phyloP scores from a whole-genome alignment of 1,139 yeast species.

The Meyerozyma sp. region DNA sequence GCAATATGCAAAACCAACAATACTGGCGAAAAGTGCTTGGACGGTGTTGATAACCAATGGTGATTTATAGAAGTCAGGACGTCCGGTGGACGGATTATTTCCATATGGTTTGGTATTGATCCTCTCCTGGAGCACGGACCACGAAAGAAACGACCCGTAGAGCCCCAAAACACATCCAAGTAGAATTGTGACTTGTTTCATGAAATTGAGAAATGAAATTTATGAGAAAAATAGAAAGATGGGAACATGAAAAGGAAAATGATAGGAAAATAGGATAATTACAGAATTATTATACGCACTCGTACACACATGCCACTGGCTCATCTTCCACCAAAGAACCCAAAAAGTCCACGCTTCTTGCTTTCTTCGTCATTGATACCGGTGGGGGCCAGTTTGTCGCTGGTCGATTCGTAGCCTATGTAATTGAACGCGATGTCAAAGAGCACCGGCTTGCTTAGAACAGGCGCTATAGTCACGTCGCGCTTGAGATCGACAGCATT shows the following conservation, averaged over 20 bases:
- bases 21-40: conserved; percentile 69
- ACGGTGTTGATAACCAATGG: conserved; percentile 70
- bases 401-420: conserved; percentile 41
- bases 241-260: too few relatives aligned
- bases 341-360: conserved; percentile 45
- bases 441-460: conserved; percentile 78
- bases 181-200: conserved; percentile 20
- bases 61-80: conserved; percentile 56
- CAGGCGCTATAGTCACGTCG: conserved; percentile 34
- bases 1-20: conserved; percentile 63
- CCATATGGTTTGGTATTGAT: conserved; percentile 78
- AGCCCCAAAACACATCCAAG: conserved; percentile 64
- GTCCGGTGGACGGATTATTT: conserved; percentile 20
- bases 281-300: not conserved
- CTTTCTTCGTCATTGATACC: conserved; percentile 13
- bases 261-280: too few relatives aligned
- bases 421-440: conserved; percentile 88
- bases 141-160: conserved; percentile 76
- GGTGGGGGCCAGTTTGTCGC: conserved; percentile 7
- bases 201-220: not conserved
- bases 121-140: conserved; percentile 92
- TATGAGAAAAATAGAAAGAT: not conserved
- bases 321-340: conserved; percentile 30
- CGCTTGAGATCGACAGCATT: conserved; percentile 27
- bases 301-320: not conserved